These are phyloP conservation scores for Alloascoidea hylecoeti DNA, from an alignment of 805 yeast species.

Conservation along the genomic window DNA sequence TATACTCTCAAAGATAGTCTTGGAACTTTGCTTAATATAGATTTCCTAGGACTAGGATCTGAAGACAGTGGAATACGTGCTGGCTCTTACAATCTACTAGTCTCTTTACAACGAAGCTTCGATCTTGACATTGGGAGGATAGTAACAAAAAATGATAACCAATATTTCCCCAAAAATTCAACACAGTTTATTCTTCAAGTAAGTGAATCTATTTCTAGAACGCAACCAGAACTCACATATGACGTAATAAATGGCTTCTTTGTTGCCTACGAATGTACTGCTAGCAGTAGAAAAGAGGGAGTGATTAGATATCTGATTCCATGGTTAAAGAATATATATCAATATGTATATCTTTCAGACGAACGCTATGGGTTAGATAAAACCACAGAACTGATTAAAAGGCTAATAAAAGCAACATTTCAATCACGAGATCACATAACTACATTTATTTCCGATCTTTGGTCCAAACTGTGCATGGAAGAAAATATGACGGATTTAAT, in stretches of 20 bases:
- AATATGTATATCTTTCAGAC: conserved; percentile 36
- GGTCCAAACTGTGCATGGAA: conserved; percentile 55
- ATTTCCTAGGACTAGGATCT: conserved; percentile 55
- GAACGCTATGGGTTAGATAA: conserved; percentile 46
- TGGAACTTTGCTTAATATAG: conserved; percentile 49
- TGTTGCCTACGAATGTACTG: conserved; percentile 28
- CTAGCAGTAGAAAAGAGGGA: conserved; percentile 24
- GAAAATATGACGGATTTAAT: conserved; percentile 41
- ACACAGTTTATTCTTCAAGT: conserved; percentile 44
- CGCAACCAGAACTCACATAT: conserved; percentile 45
- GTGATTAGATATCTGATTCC: conserved; percentile 46
- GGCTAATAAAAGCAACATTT: conserved; percentile 44
- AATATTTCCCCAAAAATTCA: conserved; percentile 56
- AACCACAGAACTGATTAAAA: conserved; percentile 46
- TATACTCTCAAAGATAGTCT: conserved; percentile 32
- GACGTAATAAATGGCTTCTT: conserved; percentile 38
- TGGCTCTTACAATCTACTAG: conserved; percentile 48
- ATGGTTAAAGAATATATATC: conserved; percentile 59
- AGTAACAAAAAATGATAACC: conserved; percentile 38
- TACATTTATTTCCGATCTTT: conserved; percentile 42
- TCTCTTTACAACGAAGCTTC: conserved; percentile 46
- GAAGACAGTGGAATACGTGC: conserved; percentile 42
- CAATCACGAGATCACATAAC: conserved; percentile 31
- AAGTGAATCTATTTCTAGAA: conserved; percentile 39
- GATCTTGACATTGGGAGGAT: conserved; percentile 45